Percentiles rank a stretch among this genome's conserved stretches.
phyloP scores from a whole-genome alignment of 2,329 filamentous ascomycete genomes.

The Apiospora sp. region DNA sequence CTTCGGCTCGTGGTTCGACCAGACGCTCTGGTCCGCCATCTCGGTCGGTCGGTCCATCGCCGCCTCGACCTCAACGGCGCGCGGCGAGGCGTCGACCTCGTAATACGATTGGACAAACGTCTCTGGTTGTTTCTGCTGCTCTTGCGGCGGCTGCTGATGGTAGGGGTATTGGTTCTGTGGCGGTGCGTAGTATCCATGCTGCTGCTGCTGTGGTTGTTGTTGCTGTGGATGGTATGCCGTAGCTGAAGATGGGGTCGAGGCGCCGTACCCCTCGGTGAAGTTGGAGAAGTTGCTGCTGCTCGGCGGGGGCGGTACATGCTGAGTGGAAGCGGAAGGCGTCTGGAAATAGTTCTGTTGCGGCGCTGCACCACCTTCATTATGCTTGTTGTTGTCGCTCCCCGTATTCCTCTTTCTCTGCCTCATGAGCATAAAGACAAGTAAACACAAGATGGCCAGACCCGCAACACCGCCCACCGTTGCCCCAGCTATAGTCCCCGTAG shows the following conservation, averaged over 20 bases:
- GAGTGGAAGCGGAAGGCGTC: neutral
- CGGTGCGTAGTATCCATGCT: neutral
- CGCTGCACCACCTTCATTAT: neutral
- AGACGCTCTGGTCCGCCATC: slow-evolving; percentile 8
- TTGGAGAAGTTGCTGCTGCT: neutral
- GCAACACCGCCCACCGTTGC: neutral
- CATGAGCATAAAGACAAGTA: neutral
- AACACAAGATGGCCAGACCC: neutral
- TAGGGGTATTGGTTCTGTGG: neutral
- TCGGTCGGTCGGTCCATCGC: neutral
- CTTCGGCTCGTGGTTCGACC: slow-evolving; percentile 5
- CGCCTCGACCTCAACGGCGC: slow-evolving; percentile 11
- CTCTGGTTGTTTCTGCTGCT: neutral
- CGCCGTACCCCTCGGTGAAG: neutral
- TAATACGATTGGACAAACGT: neutral
- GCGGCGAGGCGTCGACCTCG: neutral
- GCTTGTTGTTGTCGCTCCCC: neutral
- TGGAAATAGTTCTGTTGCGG: neutral
- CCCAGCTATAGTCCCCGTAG: neutral
- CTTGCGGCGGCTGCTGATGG: neutral
- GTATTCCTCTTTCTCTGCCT: neutral
- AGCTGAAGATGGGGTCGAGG: neutral
- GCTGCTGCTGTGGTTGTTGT: neutral
- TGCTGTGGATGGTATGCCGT: neutral
- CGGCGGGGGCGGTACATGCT: neutral